Evolutionary conservation across 208 protist species (phyloP), one percentile per base, ranked within the genome.

Genomic region (Blechomonas ayalai): DNA sequence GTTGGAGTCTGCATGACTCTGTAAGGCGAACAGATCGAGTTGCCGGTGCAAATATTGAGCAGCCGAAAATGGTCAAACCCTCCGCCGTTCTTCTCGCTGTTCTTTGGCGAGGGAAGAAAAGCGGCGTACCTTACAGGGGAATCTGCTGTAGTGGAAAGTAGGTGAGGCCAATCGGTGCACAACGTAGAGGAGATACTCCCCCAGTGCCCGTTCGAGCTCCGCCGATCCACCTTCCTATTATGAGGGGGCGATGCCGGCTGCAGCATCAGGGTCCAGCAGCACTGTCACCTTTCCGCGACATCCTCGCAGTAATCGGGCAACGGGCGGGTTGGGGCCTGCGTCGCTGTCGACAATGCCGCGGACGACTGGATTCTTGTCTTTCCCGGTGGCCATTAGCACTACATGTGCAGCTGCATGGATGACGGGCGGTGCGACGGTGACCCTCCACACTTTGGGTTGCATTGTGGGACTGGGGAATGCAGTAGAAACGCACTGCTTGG

Each of bases 381-480:
- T 54, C 0, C 82, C 77, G 10, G 60, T 52, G 4, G 78, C 82
- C 0, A 91, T 60, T 42, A 91, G 59, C 34, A 91, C 54, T 7
- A 91, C 82, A 19, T 87, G 63, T 36, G 56, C 53, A 1, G 82
- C 82, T 23, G 74, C 47, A 45, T 66, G 48, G 24, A 91, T 91
- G 38, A 74, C 65, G n/a, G 35, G 10, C 40, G 63, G 59, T n/a
- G 78, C 73, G 10, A 91, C 47, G 19, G 78, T 88, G 19, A 82
- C 67, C 9, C 82, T 70, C 76, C 76, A 85, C 34, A 91, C 78
- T 52, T 91, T 82, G 2, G 82, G 82, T 31, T 52, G 65, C 82
- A 91, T 91, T 5, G 73, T 74, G 10, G 67, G 60, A 39, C 75
- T 84, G 1, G 78, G 76, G 29, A 84, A 88, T 44, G 52, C 64